Base-by-base conservation (phyloP, 352 stramenopile species). In the Globisporangium okanoganense region DNA sequence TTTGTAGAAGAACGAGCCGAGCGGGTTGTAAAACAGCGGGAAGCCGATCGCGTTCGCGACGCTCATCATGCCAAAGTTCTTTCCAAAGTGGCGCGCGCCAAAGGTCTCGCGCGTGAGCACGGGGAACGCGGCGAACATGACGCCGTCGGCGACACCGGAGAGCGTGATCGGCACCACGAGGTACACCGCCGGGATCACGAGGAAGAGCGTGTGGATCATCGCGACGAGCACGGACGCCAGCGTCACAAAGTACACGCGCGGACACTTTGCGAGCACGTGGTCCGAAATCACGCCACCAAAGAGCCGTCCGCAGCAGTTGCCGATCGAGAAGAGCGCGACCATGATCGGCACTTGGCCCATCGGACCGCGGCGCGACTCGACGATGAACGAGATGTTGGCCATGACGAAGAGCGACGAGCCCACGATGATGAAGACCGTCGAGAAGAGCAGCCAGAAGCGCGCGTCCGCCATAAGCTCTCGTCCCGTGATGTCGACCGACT, bases 371-470 rank as follows among this genome's bases (percentile, higher is more conserved):
- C 78, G 58, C 7, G 82, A 87, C 54, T 90, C 76, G 18, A 90
- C 78, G 45, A 92, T 85, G 70, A 94, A 94, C 9, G 78, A 73
- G 55, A 92, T 83, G 64, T 91, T 93, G 45, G 82, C 67, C 78
- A 93, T 90, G 43, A 94, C 67, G 59, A 94, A 92, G 8, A 94
- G 65, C 45, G 79, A 77, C 18, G 78, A 79, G 13, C 82, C 80
- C 35, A 94, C 80, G 29, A 90, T 61, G 33, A 94, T 83, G 44
- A 92, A 87, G 0, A 92, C 78, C 0, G 77, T 82, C 13, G 75
- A 52, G 43, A 93, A 90, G 29, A 93, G 63, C 41, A 88, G 35
- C 82, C 78, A 92, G 51, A 92, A 92, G 29, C 75, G 71, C 3
- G 52, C 61, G 50, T 91, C 82, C 0, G 35, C 14, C 2, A 94